phyloP scores from a whole-genome alignment of 148 eudicot genomes.

The Nepenthes mirabilis region DNA sequence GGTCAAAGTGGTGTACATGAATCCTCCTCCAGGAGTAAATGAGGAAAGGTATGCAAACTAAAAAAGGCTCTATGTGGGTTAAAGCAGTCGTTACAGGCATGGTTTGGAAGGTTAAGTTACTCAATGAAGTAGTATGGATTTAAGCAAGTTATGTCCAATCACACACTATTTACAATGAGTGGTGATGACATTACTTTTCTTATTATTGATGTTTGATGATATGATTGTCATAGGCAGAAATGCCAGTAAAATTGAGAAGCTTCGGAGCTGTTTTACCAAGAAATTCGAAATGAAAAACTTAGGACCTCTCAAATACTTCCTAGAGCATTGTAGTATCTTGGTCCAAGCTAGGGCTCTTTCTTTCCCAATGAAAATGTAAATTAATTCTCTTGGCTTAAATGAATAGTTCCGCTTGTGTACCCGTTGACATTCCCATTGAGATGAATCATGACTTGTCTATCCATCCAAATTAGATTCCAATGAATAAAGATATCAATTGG shows the following conservation, averaged over 20 bases:
- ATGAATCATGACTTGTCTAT: no score
- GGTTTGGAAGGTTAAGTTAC: background rate
- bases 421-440: no score
- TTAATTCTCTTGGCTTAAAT: background rate
- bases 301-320: background rate
- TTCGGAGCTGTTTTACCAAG: background rate
- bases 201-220: background rate
- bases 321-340: background rate
- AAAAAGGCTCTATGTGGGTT: background rate
- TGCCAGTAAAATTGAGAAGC: background rate
- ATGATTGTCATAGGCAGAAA: background rate
- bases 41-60: background rate
- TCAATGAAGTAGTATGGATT: background rate
- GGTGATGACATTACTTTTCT: background rate
- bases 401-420: background rate
- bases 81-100: background rate
- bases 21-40: background rate
- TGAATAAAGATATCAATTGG: background rate
- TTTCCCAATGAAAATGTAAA: background rate
- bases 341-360: background rate
- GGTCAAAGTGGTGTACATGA: background rate
- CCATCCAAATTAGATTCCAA: no score
- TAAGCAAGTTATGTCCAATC: background rate
- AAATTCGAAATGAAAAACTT: slow-evolving; percentile 4
- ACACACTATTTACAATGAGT: background rate